phyloP scores from a whole-genome alignment of 352 stramenopile genomes.

The Phytopythium vexans region DNA sequence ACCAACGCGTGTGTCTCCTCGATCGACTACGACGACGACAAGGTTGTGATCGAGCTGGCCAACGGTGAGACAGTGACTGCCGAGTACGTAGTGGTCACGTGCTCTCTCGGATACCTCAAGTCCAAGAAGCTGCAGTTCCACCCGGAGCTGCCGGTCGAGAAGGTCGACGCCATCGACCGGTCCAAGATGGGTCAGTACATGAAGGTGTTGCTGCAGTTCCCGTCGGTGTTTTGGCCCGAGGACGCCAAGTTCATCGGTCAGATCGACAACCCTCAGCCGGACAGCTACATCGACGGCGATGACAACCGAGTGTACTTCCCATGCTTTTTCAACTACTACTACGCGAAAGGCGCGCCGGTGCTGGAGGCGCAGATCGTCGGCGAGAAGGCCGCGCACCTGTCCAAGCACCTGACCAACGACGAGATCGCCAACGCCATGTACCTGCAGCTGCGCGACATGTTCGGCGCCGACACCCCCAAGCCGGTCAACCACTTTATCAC shows the following conservation, averaged over 20 bases:
- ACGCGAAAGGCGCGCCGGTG: constrained; percentile 42
- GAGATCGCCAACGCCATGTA: constrained; percentile 34
- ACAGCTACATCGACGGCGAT: constrained; percentile 5
- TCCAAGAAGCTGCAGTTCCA: constrained; percentile 42
- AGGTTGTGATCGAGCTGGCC: constrained; percentile 34
- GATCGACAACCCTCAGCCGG: constrained; percentile 2
- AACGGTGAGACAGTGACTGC: constrained; percentile 21
- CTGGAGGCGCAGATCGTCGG: constrained; percentile 63
- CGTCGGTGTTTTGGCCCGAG: constrained; percentile 54
- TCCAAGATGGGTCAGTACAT: constrained; percentile 70
- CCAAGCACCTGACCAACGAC: constrained; percentile 23
- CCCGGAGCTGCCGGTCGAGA: constrained; percentile 38
- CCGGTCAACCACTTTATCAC: constrained; percentile 44
- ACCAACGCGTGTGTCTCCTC: constrained; percentile 23
- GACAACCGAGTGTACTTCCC: constrained; percentile 43
- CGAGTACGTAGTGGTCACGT: constrained; percentile 51
- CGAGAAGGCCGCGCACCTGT: constrained; percentile 16
- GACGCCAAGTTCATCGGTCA: constrained; percentile 46
- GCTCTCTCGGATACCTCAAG: constrained; percentile 54
- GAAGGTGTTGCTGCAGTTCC: constrained; percentile 70
- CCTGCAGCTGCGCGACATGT: constrained; percentile 37
- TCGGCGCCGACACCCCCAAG: constrained; percentile 23
- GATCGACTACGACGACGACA: constrained; percentile 28
- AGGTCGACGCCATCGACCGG: constrained; percentile 42
- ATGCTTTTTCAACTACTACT: constrained; percentile 59